Conservation (phyloP, 768 basidiomycete species). For the Agrocybe chaxingu region DNA sequence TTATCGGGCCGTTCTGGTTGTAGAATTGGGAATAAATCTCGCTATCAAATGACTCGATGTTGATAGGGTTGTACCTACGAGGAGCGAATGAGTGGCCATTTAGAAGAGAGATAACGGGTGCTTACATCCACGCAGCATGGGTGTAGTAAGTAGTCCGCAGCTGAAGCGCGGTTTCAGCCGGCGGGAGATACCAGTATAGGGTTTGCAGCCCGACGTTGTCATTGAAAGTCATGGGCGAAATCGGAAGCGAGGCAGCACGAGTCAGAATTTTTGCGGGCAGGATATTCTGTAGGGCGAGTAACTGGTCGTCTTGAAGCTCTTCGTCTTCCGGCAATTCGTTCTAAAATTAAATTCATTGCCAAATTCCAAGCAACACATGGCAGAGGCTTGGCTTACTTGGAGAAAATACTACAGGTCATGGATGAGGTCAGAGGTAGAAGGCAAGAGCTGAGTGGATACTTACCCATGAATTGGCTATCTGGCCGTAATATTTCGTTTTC, state of each 20-base stretch:
- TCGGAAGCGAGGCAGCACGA: constrained; percentile 64
- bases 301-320: constrained; percentile 36
- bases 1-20: constrained; percentile 37
- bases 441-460: constrained; percentile 18
- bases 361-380: background rate
- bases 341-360: constrained; percentile 30
- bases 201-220: constrained; percentile 49
- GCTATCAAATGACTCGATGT: constrained; percentile 53
- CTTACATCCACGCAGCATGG: constrained; percentile 73
- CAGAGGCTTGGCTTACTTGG: constrained; percentile 44
- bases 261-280: constrained; percentile 62
- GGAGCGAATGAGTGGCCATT: constrained; percentile 7
- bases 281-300: constrained; percentile 47
- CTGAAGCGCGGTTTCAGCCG: constrained; percentile 54
- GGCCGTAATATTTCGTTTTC: constrained; percentile 73
- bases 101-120: constrained; percentile 5
- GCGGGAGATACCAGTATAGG: constrained; percentile 70
- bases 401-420: constrained; percentile 57
- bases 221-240: constrained; percentile 39
- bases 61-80: constrained; percentile 66
- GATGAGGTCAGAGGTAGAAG: constrained; percentile 9
- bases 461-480: constrained; percentile 77
- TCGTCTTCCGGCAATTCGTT: constrained; percentile 61
- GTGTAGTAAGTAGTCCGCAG: constrained; percentile 59
- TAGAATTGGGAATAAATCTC: constrained; percentile 63